These are phyloP conservation scores for Lepiota subincarnata DNA, from an alignment of 768 basidiomycete genomes.

Conservation along the genomic window DNA sequence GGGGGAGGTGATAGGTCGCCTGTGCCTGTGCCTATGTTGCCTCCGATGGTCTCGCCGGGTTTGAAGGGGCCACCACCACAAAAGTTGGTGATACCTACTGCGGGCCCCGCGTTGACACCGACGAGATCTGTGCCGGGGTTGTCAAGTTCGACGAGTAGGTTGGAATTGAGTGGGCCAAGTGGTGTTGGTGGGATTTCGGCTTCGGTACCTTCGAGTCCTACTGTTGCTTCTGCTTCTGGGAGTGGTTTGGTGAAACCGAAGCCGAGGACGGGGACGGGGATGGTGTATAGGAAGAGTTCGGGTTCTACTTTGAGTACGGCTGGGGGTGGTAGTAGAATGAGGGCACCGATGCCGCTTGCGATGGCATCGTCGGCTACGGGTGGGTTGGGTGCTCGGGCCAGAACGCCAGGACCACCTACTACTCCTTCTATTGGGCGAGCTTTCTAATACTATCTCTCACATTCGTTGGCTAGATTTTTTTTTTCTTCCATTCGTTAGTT, in stretches of 20 bases:
- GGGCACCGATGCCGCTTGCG: conserved; percentile 18
- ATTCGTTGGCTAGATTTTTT: not conserved
- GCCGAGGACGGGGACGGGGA: conserved; percentile 67
- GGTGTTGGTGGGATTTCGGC: not conserved
- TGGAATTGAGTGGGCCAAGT: conserved; percentile 5
- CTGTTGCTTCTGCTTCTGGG: conserved; percentile 2
- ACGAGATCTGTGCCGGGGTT: conserved; percentile 6
- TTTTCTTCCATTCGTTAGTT: not conserved
- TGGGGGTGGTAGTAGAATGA: conserved; percentile 12
- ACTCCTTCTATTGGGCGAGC: conserved; percentile 3
- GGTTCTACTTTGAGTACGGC: conserved; percentile 1
- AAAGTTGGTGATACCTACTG: not conserved
- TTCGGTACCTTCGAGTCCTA: conserved; percentile 6
- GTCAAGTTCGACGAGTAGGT: conserved; percentile 8
- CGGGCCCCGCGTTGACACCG: conserved; percentile 7
- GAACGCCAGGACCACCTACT: not conserved
- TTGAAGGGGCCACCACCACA: too few relatives aligned
- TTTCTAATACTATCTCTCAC: not conserved
- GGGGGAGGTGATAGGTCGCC: conserved; percentile 27
- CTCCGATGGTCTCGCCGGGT: conserved; percentile 11
- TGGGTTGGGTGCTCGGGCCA: not conserved
- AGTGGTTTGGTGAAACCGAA: conserved; percentile 30
- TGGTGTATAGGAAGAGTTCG: conserved; percentile 52
- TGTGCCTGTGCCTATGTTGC: conserved; percentile 29
- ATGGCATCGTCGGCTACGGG: conserved; percentile 5